Base-by-base conservation (phyloP, 2,329 filamentous ascomycete genomes). In the Scedosporium apiospermum region DNA sequence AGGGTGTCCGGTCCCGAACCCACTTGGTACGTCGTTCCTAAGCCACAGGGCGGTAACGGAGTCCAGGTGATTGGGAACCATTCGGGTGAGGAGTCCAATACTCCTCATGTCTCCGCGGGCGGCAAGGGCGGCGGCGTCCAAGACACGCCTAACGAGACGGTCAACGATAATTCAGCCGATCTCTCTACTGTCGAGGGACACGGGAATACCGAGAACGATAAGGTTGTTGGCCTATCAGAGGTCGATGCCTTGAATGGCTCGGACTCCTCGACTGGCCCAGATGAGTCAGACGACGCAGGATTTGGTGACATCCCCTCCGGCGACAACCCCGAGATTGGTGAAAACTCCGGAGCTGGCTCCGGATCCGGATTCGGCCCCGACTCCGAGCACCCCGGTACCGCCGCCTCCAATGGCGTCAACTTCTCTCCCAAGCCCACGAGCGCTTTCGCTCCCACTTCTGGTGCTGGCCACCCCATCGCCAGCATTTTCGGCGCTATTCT, bases 301-400 rank as follows among this genome's bases (percentile, higher is more conserved):
- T 12, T 12, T 9, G 34, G 34, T 38, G 34, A 14, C 10, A 12
- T 38, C 34, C 34, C 34, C 34, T 38, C 34, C 10, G 34, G 34
- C 18, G 16, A 49, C 44, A 49, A 18, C 3, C 18, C 44, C n/a
- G 18, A 49, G 44, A 6, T 49, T 6, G 44, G 44, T 21, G 44
- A 49, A 4, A 49, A 49, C 44, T 3, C 44, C 14, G 44, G 18
- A 16, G 44, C 44, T 16, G 44, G 18, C 44, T 46, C 44, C 44
- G 44, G 44, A 16, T 46, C 44, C 18, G 44, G 18, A 6, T 16
- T 46, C 1, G 44, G 18, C 6, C 16, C 16, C 44, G 14, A 7
- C 14, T 46, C 23, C 26, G 58, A 61, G 53, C 65, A 63, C 59
- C 62, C 62, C 71, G 44, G 53, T 18, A 18, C 62, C n/a, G 49